A percentile compares a stretch with the other conserved stretches of the same genome.
Evolutionary conservation across 164 flowering plant genomes (phyloP).

Genomic region (Berberis thunbergii): DNA sequence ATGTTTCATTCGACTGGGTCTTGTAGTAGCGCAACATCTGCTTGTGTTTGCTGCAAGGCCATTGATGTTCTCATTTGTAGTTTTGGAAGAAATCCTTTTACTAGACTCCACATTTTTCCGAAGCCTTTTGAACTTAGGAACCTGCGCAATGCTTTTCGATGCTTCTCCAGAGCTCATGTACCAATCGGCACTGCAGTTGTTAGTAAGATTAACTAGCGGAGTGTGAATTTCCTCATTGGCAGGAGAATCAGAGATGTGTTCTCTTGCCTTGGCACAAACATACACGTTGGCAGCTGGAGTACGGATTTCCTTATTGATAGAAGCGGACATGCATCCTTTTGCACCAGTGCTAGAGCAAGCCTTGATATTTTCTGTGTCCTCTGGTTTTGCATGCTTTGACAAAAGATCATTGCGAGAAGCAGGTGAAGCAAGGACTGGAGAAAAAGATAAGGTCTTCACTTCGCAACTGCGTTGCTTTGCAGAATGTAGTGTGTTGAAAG

Average conservation of each 20-base stretch:
- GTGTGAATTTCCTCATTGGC: slow-evolving; percentile 14
- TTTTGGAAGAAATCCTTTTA: slow-evolving; percentile 10
- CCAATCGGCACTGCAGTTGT: slow-evolving; percentile 58
- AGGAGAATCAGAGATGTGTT: slow-evolving; percentile 11
- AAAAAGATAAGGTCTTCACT: slow-evolving; percentile 3
- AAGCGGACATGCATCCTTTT: slow-evolving; percentile 7
- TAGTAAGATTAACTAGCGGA: slow-evolving; percentile 22
- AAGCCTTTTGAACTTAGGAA: slow-evolving; percentile 61
- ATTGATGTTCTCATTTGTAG: slow-evolving; percentile 11
- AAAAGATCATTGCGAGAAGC: slow-evolving; percentile 6
- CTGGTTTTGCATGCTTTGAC: slow-evolving; percentile 8
- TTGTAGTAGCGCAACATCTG: slow-evolving; percentile 15
- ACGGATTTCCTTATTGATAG: slow-evolving; percentile 7
- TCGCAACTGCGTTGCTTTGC: slow-evolving; percentile 18
- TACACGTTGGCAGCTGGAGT: slow-evolving; percentile 19
- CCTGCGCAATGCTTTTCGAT: slow-evolving; percentile 30
- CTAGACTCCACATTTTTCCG: slow-evolving; percentile 46
- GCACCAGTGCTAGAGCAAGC: slow-evolving; percentile 4
- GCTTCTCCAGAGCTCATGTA: slow-evolving; percentile 43
- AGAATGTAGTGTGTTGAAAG: slow-evolving; percentile 5
- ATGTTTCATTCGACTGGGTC: slow-evolving; percentile 16
- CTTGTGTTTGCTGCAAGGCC: slow-evolving; percentile 14
- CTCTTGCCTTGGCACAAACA: slow-evolving; percentile 7
- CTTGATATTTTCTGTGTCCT: slow-evolving; percentile 10
- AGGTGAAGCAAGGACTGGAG: slow-evolving; percentile 19